phyloP scores from a whole-genome alignment of 169 alveolate species.

The Eimeria sp. region DNA sequence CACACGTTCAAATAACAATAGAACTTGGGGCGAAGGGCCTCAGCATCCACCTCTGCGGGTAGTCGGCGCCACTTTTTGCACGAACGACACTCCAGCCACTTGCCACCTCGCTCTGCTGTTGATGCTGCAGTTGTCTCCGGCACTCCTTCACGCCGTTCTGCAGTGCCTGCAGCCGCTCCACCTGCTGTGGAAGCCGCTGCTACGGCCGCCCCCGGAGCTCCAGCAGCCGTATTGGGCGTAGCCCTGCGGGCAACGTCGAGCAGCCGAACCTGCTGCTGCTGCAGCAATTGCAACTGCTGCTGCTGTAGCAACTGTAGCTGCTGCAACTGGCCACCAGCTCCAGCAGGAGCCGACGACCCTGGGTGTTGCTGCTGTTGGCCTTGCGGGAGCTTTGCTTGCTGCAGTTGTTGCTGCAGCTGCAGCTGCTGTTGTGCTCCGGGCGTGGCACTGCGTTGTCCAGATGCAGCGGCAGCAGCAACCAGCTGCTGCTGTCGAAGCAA shows the following conservation, averaged over 20 bases:
- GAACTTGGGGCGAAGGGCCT: slow-evolving; percentile 69
- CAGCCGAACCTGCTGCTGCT: slow-evolving; percentile 72
- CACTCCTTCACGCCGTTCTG: slow-evolving; percentile 59
- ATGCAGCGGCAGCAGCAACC: slow-evolving; percentile 74
- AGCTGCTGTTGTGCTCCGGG: slow-evolving; percentile 60
- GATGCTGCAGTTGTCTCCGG: slow-evolving; percentile 63
- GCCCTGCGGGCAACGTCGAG: slow-evolving; percentile 78
- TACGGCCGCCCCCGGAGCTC: slow-evolving; percentile 16
- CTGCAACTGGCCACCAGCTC: slow-evolving; percentile 55
- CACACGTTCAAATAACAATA: slow-evolving; percentile 75
- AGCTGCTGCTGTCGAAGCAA: slow-evolving; percentile 67
- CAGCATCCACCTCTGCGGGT: slow-evolving; percentile 78
- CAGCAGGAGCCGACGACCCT: slow-evolving; percentile 29
- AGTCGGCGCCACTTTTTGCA: slow-evolving; percentile 78
- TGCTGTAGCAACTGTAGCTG: slow-evolving; percentile 70
- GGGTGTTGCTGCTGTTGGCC: slow-evolving; percentile 60
- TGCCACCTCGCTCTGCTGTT: slow-evolving; percentile 11
- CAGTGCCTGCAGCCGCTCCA: slow-evolving; percentile 8
- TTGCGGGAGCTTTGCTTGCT: slow-evolving; percentile 38
- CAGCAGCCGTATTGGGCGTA: slow-evolving; percentile 29
- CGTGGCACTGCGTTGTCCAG: slow-evolving; percentile 61
- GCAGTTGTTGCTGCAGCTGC: slow-evolving; percentile 51
- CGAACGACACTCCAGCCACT: slow-evolving; percentile 77
- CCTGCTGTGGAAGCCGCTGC: slow-evolving; percentile 53
- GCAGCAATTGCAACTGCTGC: slow-evolving; percentile 71